Percentiles rank a stretch among this genome's conserved stretches.
phyloP scores from a whole-genome alignment of 2,329 filamentous ascomycete genomes.

The Aspergillus udagawae region DNA sequence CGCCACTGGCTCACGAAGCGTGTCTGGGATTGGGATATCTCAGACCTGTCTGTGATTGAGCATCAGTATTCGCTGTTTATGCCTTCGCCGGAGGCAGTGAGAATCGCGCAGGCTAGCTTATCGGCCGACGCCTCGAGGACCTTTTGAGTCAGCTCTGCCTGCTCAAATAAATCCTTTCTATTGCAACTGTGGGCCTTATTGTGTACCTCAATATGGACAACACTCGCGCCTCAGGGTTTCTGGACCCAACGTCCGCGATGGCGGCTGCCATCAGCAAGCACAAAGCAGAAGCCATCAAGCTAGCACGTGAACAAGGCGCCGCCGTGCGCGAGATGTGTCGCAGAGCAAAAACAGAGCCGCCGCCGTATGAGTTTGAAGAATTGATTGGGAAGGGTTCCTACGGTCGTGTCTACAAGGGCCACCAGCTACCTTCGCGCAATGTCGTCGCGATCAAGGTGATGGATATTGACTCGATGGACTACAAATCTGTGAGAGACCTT shows the following conservation, averaged over 20 bases:
- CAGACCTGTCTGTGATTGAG: background rate
- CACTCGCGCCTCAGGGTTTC: slow-evolving; percentile 28
- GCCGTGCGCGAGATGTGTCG: slow-evolving; percentile 46
- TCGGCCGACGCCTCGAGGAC: background rate
- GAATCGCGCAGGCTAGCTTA: background rate
- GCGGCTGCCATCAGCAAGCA: slow-evolving; percentile 44
- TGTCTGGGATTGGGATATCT: background rate
- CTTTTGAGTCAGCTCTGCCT: background rate
- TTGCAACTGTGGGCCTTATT: background rate
- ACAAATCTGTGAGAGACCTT: slow-evolving; percentile 43
- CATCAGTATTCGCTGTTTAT: background rate
- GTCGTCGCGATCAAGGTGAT: slow-evolving; percentile 51
- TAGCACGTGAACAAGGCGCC: slow-evolving; percentile 44
- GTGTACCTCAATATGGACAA: slow-evolving; percentile 14
- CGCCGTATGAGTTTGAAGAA: slow-evolving; percentile 48
- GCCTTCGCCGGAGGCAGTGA: background rate
- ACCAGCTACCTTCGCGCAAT: slow-evolving; percentile 35
- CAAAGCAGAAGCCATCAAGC: slow-evolving; percentile 45
- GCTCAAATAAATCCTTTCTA: background rate
- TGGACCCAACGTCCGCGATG: slow-evolving; percentile 42
- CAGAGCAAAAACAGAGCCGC: slow-evolving; percentile 41
- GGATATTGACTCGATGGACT: slow-evolving; percentile 48
- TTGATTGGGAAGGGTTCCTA: slow-evolving; percentile 50
- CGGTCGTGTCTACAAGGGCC: slow-evolving; percentile 49
- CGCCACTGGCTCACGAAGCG: background rate